These are phyloP conservation scores for Hypoxylon lenormandii DNA, from an alignment of 495 filamentous ascomycete species.

Conservation along the genomic window DNA sequence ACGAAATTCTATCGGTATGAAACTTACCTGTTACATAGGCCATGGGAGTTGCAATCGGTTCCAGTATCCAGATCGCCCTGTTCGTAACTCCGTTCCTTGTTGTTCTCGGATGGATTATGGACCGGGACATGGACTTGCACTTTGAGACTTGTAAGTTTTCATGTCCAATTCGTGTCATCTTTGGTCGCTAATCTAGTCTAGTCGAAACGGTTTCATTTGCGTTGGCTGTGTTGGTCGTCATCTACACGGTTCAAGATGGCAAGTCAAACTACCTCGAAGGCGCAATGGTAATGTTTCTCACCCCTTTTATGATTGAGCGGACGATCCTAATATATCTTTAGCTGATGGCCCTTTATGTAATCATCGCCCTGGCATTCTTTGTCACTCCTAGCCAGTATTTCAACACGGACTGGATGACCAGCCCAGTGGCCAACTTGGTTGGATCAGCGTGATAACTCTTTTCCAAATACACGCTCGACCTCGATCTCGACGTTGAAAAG, in stretches of 20 bases:
- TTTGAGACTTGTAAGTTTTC: constrained; percentile 73
- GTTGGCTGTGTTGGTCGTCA: constrained; percentile 87
- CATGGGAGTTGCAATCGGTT: constrained; percentile 92
- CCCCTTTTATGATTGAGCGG: not conserved
- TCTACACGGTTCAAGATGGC: constrained; percentile 91
- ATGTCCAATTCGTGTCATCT: too few relatives aligned
- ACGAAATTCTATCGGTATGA: not conserved
- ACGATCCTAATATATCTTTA: constrained; percentile 39
- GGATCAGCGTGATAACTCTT: constrained; percentile 31
- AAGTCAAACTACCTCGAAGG: constrained; percentile 97
- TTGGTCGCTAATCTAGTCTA: constrained; percentile 32
- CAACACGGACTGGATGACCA: constrained; percentile 31
- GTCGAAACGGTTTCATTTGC: constrained; percentile 97
- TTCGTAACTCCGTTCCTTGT: constrained; percentile 92
- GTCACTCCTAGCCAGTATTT: constrained; percentile 79
- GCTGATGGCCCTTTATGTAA: constrained; percentile 73
- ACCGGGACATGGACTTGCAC: constrained; percentile 85
- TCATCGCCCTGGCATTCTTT: constrained; percentile 89
- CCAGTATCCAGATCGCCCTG: constrained; percentile 92
- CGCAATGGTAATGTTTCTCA: constrained; percentile 74
- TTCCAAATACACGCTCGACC: not conserved
- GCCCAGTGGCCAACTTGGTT: constrained; percentile 18
- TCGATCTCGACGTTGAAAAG: constrained; percentile 9
- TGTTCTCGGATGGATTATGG: constrained; percentile 86
- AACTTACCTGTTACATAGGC: constrained; percentile 59